Evolutionary conservation across 1,139 yeast genomes (phyloP), one percentile per base, ranked within the genome.

Genomic region (Geotrichum klebahnii): DNA sequence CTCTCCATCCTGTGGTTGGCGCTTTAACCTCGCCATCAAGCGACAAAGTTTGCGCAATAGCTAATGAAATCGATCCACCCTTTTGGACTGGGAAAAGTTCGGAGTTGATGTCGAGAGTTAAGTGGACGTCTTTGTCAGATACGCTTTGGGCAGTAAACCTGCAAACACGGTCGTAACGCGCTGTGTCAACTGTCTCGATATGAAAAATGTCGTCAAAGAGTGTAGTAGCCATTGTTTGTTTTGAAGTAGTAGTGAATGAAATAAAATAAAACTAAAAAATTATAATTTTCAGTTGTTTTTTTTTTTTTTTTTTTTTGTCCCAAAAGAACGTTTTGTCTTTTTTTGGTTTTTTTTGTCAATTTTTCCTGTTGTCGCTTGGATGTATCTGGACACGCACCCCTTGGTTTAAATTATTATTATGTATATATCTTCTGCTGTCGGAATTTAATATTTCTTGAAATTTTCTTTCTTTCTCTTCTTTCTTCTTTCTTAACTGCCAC

Each of bases 201-300:
- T 81, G 81, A 74, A 94, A 92, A 70, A 89, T 82, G 71, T 92
- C 98, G 70, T 92, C 97, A 67, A 94, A 92, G 57, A 94, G 78
- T 43, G 94, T 84, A 57, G 85, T 76, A 53, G 94, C 82, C 95
- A 85, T 85, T 49, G 50, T 50, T 16, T 5, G 24, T 33, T 29
- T 23, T 28, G 26, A 3, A 36, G 24, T 19, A 17, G 34, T 17
- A 32, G 12, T 39, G 43, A 8, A 10, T 26, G 6, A 10, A 26
- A 26, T 8, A 26, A 26, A 26, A 10, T 8, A 14, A 34, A 34
- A 34, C 16, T 28, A n/a, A n/a, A 33, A n/a, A 33, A 8, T n/a
- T 6, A n/a, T 6, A 34, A 17, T 26, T 26, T 26, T 16, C 22
- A 34, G 17, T 5, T 34, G n/a, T 16, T 5, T 34, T 14, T 14